Conservation (phyloP, 306 rosid genomes). For the Mucuna pruriens region DNA sequence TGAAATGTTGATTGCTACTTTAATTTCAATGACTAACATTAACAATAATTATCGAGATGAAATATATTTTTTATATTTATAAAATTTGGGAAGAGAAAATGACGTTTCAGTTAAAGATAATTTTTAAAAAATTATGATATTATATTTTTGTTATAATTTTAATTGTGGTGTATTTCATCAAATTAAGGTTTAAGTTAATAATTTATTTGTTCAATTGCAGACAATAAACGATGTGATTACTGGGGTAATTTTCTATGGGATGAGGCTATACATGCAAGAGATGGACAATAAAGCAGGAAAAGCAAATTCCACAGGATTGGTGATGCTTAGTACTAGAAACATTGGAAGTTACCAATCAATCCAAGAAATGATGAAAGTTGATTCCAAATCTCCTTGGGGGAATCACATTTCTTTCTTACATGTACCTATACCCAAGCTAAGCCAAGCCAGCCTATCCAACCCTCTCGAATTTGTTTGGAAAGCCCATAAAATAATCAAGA, state of each 20-base stretch:
- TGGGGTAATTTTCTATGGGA: constrained; percentile 48
- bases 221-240: constrained; percentile 57
- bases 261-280: constrained; percentile 57
- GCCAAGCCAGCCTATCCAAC: constrained; percentile 33
- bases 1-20: too few species aligned
- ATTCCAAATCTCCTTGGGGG: constrained; percentile 57
- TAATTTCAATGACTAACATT: too few species aligned
- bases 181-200: background rate
- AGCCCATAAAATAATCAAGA: constrained; percentile 48
- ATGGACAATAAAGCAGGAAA: constrained; percentile 25
- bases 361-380: constrained; percentile 48
- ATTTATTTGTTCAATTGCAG: constrained; percentile 18
- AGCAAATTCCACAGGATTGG: constrained; percentile 52
- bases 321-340: constrained; percentile 59
- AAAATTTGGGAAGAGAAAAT: too few species aligned
- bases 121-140: too few species aligned
- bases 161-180: background rate
- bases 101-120: too few species aligned
- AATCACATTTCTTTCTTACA: constrained; percentile 47
- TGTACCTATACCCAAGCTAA: constrained; percentile 49
- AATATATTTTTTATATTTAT: too few species aligned
- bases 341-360: constrained; percentile 49
- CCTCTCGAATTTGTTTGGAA: constrained; percentile 56
- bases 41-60: background rate
- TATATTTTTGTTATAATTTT: background rate